Evolutionary conservation across 2,329 filamentous ascomycete genomes (phyloP), one percentile per base, ranked within the genome.

Genomic region (Pseudogymnoascus pannorum): DNA sequence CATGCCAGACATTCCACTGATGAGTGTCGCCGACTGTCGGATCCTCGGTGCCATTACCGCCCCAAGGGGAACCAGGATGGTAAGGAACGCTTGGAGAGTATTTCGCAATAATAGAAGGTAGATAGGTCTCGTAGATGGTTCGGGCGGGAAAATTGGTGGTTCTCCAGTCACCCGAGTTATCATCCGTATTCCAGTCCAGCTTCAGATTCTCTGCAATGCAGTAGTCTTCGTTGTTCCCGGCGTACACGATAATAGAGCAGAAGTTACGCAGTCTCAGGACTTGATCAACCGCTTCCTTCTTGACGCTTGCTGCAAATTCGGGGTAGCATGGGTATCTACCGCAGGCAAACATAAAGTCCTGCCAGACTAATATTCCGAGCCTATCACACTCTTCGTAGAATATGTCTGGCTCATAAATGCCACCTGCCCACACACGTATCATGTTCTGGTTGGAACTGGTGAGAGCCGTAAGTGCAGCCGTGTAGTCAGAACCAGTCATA

Each of bases 191-290:
- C 62, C 69, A 69, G 29, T 67, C 66, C 65, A 65, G 68, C 0
- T 67, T 66, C 63, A 64, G 66, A 40, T 60, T 40, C 48, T 70
- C 68, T 2, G 67, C 68, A 8, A 69, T 44, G 64, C 67, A 66
- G 73, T 96, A 96, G 72, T 96, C 92, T 72, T 97, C 92, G 71
- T 97, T 97, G 76, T 96, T 96, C 14, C 92, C 92, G 1, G 89
- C 91, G 77, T 87, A 96, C 11, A 70, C 64, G 1, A 59, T 67
- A 5, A 70, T 86, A 22, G 84, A 91, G 0, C 92, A 88, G 71
- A 96, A 92, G 72, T 96, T 90, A 22, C 91, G 83, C 33, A 97
- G 77, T 36, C 87, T 77, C 70, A 81, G 84, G 64, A 91, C 80
- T 68, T 92, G 90, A 64, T 82, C 83, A 22, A 79, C 76, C 42